phyloP scores from a whole-genome alignment of 495 filamentous ascomycete genomes.

The Durotheca rogersii region DNA sequence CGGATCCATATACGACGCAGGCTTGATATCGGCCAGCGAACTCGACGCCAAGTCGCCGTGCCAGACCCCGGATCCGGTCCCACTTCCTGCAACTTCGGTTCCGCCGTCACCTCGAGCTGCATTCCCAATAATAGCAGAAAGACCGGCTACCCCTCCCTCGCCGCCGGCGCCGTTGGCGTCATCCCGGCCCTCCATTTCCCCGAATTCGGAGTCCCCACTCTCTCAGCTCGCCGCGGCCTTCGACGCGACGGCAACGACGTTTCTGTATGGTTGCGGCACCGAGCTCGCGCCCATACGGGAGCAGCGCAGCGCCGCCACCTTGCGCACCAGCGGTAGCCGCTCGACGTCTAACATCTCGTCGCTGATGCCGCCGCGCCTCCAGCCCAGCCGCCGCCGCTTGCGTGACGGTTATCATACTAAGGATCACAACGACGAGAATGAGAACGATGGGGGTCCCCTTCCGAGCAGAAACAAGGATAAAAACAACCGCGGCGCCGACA shows the following conservation, averaged over 20 bases:
- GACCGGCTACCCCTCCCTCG: conserved; percentile 20
- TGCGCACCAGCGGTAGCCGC: conserved; percentile 25
- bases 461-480: background rate
- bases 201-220: conserved; percentile 29
- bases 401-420: background rate
- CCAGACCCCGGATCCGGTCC: conserved; percentile 20
- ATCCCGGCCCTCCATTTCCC: conserved; percentile 15
- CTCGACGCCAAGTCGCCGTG: conserved; percentile 24
- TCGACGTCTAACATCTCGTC: conserved; percentile 34
- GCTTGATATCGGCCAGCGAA: conserved; percentile 33
- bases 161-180: too few relatives aligned
- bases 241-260: conserved; percentile 31
- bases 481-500: too few relatives aligned
- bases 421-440: background rate
- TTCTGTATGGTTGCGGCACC: conserved; percentile 45
- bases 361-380: conserved; percentile 11
- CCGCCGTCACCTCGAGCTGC: conserved; percentile 6
- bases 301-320: conserved; percentile 38
- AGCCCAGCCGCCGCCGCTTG: too few relatives aligned
- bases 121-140: background rate
- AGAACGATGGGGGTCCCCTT: background rate
- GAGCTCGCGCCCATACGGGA: conserved; percentile 43
- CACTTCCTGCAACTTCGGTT: conserved; percentile 5
- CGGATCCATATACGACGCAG: conserved; percentile 41
- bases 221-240: conserved; percentile 16